Conservation (phyloP, 2,329 filamentous ascomycete species). For the Raffaelea arxii region DNA sequence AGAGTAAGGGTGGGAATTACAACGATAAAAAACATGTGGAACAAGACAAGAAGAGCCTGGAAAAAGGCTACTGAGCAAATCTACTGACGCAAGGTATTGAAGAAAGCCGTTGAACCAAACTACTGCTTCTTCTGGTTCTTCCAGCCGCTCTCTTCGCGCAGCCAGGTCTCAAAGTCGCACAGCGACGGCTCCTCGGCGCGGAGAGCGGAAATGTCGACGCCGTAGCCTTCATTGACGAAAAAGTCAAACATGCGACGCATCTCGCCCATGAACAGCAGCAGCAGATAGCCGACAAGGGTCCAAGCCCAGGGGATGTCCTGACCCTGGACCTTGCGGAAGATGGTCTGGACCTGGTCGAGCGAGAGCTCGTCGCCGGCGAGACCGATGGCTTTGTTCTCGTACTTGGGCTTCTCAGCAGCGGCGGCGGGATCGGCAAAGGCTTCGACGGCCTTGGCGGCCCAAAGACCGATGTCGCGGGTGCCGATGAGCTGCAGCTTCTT, state of each 20-base stretch:
- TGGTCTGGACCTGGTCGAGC: conserved; percentile 19
- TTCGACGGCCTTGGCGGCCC: conserved; percentile 20
- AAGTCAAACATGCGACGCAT: conserved; percentile 26
- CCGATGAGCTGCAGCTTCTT: conserved; percentile 27
- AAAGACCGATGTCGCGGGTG: conserved; percentile 27
- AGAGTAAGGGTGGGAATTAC: too few species aligned
- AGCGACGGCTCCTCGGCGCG: conserved; percentile 19
- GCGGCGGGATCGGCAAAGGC: conserved; percentile 14
- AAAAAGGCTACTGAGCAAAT: too few species aligned
- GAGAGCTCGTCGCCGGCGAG: conserved; percentile 25
- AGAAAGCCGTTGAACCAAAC: too few species aligned
- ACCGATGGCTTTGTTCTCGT: conserved; percentile 21
- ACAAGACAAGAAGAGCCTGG: too few species aligned
- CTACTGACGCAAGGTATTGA: too few species aligned
- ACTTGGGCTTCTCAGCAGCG: conserved; percentile 14
- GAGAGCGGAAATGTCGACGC: conserved; percentile 24
- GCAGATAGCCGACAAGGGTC: conserved; percentile 18
- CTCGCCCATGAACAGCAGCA: conserved; percentile 20
- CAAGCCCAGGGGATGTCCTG: conserved; percentile 22
- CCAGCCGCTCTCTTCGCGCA: conserved; percentile 24
- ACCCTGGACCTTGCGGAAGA: conserved; percentile 17
- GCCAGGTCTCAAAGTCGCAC: conserved; percentile 27
- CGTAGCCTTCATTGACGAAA: conserved; percentile 29
- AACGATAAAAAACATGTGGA: too few species aligned
- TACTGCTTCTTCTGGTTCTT: conserved; percentile 5